Evolutionary conservation across 179 eudicot genomes (phyloP).

Genomic region (Silene coronaria): DNA sequence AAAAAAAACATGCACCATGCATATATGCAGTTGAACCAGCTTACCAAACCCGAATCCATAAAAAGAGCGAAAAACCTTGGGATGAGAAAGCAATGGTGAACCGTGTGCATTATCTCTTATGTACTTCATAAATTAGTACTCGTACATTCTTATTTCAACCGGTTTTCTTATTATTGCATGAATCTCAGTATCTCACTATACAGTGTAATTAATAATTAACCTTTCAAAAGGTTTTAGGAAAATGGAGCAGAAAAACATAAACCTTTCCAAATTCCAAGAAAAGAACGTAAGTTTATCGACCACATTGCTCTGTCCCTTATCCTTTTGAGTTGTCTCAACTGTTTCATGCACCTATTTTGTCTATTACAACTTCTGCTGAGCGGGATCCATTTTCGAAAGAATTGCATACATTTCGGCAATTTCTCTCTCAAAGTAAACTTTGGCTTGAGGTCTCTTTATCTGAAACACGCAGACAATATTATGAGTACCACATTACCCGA

Average conservation of each 20-base stretch:
- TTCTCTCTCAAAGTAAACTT: slow-evolving; percentile 74
- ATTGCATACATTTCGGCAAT: slow-evolving; percentile 74
- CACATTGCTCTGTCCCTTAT: slow-evolving; percentile 1
- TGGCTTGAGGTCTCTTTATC: slow-evolving; percentile 98
- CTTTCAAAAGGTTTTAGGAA: neutral
- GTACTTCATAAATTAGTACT: too few species aligned
- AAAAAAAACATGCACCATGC: too few species aligned
- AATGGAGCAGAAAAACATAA: neutral
- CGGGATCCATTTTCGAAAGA: slow-evolving; percentile 58
- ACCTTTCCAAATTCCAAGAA: neutral
- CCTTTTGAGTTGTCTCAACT: neutral
- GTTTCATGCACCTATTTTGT: neutral
- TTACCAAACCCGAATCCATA: too few species aligned
- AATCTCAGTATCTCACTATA: neutral
- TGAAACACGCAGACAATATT: slow-evolving; percentile 24
- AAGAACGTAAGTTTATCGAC: neutral
- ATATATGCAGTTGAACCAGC: too few species aligned
- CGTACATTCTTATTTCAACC: neutral
- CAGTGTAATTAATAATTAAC: neutral
- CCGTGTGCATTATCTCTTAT: too few species aligned
- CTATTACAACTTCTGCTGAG: slow-evolving; percentile 33
- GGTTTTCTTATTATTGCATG: neutral
- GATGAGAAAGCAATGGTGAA: too few species aligned
- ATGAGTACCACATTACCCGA: neutral
- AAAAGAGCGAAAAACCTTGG: too few species aligned